These are phyloP conservation scores for Cyberlindnera mrakii DNA, from an alignment of 805 yeast species.

Conservation along the genomic window DNA sequence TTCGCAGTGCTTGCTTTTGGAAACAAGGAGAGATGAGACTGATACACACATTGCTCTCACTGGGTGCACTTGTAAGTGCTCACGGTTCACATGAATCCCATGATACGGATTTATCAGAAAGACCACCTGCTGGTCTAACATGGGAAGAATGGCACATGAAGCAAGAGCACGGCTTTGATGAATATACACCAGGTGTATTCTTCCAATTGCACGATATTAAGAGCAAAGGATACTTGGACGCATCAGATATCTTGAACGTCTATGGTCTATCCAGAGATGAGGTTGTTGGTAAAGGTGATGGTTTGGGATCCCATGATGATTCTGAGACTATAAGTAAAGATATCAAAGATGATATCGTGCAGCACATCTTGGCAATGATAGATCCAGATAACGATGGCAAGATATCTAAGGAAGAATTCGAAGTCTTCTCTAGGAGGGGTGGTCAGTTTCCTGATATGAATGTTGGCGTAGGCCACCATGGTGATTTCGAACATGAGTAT, in stretches of 20 bases:
- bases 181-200: slow-evolving; percentile 67
- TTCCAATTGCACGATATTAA: slow-evolving; percentile 75
- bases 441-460: slow-evolving; percentile 87
- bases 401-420: slow-evolving; percentile 66
- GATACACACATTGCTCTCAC: background rate
- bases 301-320: slow-evolving; percentile 75
- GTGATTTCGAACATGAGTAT: slow-evolving; percentile 88
- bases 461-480: slow-evolving; percentile 90
- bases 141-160: slow-evolving; percentile 93
- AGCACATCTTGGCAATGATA: slow-evolving; percentile 48
- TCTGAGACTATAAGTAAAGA: slow-evolving; percentile 52
- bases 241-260: slow-evolving; percentile 63
- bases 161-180: slow-evolving; percentile 76
- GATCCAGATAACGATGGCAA: slow-evolving; percentile 64
- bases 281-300: slow-evolving; percentile 84
- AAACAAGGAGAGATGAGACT: background rate
- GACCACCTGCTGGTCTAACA: slow-evolving; percentile 45
- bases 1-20: too few species aligned
- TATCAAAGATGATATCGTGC: slow-evolving; percentile 46
- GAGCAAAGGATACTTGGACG: slow-evolving; percentile 49
- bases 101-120: slow-evolving; percentile 22
- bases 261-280: slow-evolving; percentile 74
- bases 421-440: slow-evolving; percentile 51
- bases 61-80: slow-evolving; percentile 3
- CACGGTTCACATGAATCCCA: slow-evolving; percentile 15